Evolutionary conservation across 805 yeast species (phyloP).

Genomic region (Monosporozyma aerobia): DNA sequence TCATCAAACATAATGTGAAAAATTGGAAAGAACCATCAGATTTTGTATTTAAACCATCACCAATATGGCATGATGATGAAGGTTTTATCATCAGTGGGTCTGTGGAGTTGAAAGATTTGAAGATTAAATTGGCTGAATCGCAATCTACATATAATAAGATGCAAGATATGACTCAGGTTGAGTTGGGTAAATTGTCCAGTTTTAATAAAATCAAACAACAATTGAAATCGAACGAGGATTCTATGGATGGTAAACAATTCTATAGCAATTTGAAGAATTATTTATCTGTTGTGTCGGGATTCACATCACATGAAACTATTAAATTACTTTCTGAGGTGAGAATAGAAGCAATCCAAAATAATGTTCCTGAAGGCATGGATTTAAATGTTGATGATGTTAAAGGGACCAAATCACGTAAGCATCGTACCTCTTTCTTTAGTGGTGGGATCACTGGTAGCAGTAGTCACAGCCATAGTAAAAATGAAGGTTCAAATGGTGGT

Average conservation of each 20-base stretch:
- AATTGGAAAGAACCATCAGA: conserved; percentile 84
- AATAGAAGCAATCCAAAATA: conserved; percentile 80
- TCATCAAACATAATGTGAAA: conserved; percentile 70
- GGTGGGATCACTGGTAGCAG: not conserved
- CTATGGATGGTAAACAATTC: conserved; percentile 32
- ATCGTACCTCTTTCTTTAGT: conserved; percentile 8
- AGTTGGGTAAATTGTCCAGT: conserved; percentile 25
- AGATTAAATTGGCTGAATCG: conserved; percentile 39
- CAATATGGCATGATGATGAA: conserved; percentile 97
- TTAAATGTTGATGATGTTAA: conserved; percentile 47
- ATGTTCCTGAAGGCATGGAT: conserved; percentile 62
- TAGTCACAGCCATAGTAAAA: not conserved
- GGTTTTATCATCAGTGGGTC: conserved; percentile 49
- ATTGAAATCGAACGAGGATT: conserved; percentile 36
- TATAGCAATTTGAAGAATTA: conserved; percentile 42
- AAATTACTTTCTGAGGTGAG: conserved; percentile 77
- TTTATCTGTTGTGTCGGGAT: conserved; percentile 45
- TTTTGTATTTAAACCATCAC: conserved; percentile 75
- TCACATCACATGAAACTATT: conserved; percentile 62
- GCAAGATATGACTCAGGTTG: conserved; percentile 25
- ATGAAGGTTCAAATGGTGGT: not conserved
- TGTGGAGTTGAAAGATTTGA: conserved; percentile 49
- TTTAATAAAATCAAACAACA: conserved; percentile 27
- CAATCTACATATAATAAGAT: conserved; percentile 24
- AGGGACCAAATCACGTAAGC: conserved; percentile 40